Conservation (phyloP, 2,329 filamentous ascomycete species). For the Cordyceps farinosa region DNA sequence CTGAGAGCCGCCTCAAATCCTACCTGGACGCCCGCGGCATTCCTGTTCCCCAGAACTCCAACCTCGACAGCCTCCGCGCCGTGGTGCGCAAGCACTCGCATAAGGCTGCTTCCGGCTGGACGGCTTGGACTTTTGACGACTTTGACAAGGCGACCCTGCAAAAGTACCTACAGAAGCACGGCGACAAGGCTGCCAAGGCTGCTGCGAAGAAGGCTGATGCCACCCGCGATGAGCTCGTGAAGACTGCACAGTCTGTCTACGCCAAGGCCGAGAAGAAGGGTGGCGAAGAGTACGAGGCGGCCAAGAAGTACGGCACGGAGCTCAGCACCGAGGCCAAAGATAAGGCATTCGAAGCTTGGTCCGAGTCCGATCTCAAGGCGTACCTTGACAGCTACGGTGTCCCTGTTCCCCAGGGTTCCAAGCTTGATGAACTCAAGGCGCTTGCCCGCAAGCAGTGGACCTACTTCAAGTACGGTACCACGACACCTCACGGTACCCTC, state of each 20-base stretch:
- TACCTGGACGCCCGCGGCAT: slow-evolving; percentile 75
- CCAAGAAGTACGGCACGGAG: slow-evolving; percentile 65
- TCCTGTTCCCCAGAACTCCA: slow-evolving; percentile 68
- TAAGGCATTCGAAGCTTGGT: slow-evolving; percentile 69
- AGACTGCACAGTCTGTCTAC: slow-evolving; percentile 60
- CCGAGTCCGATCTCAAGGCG: slow-evolving; percentile 67
- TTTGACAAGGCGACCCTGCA: slow-evolving; percentile 69
- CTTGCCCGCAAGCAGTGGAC: slow-evolving; percentile 69
- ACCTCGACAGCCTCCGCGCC: slow-evolving; percentile 69
- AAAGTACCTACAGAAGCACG: slow-evolving; percentile 49
- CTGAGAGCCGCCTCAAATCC: slow-evolving; percentile 71
- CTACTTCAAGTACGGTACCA: slow-evolving; percentile 74
- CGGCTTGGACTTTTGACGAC: slow-evolving; percentile 76
- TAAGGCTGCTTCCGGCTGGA: slow-evolving; percentile 65
- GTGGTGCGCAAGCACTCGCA: slow-evolving; percentile 70
- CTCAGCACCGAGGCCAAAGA: slow-evolving; percentile 64
- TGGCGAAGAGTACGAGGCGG: slow-evolving; percentile 59
- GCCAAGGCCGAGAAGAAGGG: slow-evolving; percentile 56
- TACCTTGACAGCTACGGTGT: slow-evolving; percentile 79
- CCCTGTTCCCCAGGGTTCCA: slow-evolving; percentile 62
- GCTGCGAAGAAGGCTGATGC: slow-evolving; percentile 59
- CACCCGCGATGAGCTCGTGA: slow-evolving; percentile 70
- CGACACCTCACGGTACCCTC: slow-evolving; percentile 60
- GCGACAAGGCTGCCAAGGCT: slow-evolving; percentile 55
- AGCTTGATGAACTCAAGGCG: slow-evolving; percentile 65